Conservation (phyloP, 306 rosid genomes). For the Citrullus mucosospermus region DNA sequence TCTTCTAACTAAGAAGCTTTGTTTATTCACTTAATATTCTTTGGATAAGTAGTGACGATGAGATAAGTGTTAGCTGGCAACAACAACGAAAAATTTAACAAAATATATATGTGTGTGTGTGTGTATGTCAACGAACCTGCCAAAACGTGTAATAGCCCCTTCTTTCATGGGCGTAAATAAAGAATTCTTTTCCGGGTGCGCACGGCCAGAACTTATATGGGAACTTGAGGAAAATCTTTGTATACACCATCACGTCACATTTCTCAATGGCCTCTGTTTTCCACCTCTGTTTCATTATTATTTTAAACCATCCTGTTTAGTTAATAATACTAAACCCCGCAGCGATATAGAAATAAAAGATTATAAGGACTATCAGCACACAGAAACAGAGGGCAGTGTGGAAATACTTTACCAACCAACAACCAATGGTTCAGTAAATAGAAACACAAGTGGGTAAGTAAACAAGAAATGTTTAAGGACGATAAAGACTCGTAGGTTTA, state of each 20-base stretch:
- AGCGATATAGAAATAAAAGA: background rate
- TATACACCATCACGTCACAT: slow-evolving; percentile 85
- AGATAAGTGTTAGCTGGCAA: slow-evolving; percentile 5
- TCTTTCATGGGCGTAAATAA: slow-evolving; percentile 87
- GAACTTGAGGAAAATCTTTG: slow-evolving; percentile 92
- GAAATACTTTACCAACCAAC: background rate
- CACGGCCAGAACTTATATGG: slow-evolving; percentile 83
- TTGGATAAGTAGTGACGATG: background rate
- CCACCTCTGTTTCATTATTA: slow-evolving; percentile 54
- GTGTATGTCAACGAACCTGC: slow-evolving; percentile 50
- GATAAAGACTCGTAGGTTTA: background rate
- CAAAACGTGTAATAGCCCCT: slow-evolving; percentile 99
- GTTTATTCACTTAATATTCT: background rate
- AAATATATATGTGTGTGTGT: background rate
- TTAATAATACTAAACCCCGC: background rate
- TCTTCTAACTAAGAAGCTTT: background rate
- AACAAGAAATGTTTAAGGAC: background rate
- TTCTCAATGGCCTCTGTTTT: slow-evolving; percentile 74
- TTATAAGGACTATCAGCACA: background rate
- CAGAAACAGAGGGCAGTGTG: background rate
- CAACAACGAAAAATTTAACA: background rate
- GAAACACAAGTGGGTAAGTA: background rate
- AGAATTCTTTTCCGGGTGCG: slow-evolving; percentile 89
- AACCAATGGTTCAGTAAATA: background rate
- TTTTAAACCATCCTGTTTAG: background rate